phyloP scores from a whole-genome alignment of 2,329 filamentous ascomycete genomes.

The Penicillium sp. region DNA sequence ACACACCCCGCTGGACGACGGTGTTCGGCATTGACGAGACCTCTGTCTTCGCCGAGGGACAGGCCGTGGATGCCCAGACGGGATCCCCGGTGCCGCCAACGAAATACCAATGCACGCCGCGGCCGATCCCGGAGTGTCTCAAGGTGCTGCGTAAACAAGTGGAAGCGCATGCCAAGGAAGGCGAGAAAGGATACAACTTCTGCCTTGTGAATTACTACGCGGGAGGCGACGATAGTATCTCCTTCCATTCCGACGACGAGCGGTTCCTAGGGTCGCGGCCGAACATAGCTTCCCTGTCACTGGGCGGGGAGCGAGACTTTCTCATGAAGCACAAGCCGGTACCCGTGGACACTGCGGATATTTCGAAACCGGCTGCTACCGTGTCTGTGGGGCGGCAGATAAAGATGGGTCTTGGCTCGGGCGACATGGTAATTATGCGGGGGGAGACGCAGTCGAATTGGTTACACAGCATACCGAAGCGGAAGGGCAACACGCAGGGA shows the following conservation, averaged over 20 bases:
- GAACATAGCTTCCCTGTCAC: slow-evolving; percentile 72
- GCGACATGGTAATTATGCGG: slow-evolving; percentile 80
- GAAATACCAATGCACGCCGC: slow-evolving; percentile 64
- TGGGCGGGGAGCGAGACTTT: slow-evolving; percentile 74
- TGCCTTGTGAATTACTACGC: slow-evolving; percentile 83
- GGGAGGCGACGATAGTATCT: slow-evolving; percentile 73
- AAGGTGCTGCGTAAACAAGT: slow-evolving; percentile 63
- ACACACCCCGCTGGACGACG: slow-evolving; percentile 62
- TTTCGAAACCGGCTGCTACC: neutral
- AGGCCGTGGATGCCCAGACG: slow-evolving; percentile 46
- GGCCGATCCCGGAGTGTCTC: slow-evolving; percentile 71
- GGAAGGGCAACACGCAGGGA: slow-evolving; percentile 66
- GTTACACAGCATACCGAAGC: slow-evolving; percentile 77
- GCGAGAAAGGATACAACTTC: slow-evolving; percentile 72
- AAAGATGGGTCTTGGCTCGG: slow-evolving; percentile 62
- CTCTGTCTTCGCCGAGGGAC: slow-evolving; percentile 52
- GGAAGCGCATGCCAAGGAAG: slow-evolving; percentile 51
- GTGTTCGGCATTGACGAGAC: slow-evolving; percentile 67
- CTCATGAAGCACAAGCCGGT: slow-evolving; percentile 75
- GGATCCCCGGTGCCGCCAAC: slow-evolving; percentile 40
- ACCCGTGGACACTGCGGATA: slow-evolving; percentile 11
- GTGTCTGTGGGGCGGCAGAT: slow-evolving; percentile 34
- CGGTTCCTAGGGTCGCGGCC: slow-evolving; percentile 70
- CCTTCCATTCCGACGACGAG: slow-evolving; percentile 80
- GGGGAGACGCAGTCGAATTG: slow-evolving; percentile 74